A percentile compares a stretch with the other conserved stretches of the same genome.
Conservation (phyloP, 176 grass and related monocot genomes). For the maize (Zea mays) region DNA sequence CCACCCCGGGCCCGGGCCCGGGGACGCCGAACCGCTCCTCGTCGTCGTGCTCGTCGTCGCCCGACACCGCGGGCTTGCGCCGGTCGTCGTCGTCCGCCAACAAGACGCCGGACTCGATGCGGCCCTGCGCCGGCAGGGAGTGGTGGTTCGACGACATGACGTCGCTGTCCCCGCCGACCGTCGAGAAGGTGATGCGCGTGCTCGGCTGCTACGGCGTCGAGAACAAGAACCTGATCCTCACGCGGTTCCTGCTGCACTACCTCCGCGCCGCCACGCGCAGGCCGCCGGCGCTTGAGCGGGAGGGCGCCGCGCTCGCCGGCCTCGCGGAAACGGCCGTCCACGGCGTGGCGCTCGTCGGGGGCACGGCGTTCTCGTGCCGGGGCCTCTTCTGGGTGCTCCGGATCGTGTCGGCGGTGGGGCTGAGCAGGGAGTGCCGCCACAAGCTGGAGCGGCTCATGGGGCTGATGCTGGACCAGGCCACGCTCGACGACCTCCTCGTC, state of each 20-base stretch:
- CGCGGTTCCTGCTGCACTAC: conserved; percentile 87
- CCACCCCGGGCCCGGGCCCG: conserved; percentile 35
- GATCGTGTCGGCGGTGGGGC: conserved; percentile 57
- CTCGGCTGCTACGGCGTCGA: conserved; percentile 75
- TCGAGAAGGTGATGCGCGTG: conserved; percentile 69
- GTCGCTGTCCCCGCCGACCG: conserved; percentile 48
- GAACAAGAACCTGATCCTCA: conserved; percentile 82
- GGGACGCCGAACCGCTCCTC: conserved; percentile 49
- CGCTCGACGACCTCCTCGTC: conserved; percentile 81
- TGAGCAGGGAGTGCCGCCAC: conserved; percentile 70
- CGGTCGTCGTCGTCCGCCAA: conserved; percentile 42
- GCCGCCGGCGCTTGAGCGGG: not conserved
- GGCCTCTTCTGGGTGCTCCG: conserved; percentile 79
- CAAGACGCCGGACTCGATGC: conserved; percentile 68
- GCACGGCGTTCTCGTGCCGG: conserved; percentile 75
- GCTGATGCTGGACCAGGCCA: conserved; percentile 77
- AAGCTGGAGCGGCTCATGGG: conserved; percentile 85
- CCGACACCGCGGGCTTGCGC: conserved; percentile 51
- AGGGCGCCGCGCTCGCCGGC: conserved; percentile 7
- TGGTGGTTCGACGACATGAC: conserved; percentile 96
- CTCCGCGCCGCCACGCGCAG: conserved; percentile 51
- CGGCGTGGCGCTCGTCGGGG: conserved; percentile 69
- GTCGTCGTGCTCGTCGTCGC: conserved; percentile 70
- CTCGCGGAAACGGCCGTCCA: conserved; percentile 89
- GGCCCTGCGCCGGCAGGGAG: conserved; percentile 56